phyloP scores from a whole-genome alignment of 805 yeast genomes.

The Candida khao-thaluensis region DNA sequence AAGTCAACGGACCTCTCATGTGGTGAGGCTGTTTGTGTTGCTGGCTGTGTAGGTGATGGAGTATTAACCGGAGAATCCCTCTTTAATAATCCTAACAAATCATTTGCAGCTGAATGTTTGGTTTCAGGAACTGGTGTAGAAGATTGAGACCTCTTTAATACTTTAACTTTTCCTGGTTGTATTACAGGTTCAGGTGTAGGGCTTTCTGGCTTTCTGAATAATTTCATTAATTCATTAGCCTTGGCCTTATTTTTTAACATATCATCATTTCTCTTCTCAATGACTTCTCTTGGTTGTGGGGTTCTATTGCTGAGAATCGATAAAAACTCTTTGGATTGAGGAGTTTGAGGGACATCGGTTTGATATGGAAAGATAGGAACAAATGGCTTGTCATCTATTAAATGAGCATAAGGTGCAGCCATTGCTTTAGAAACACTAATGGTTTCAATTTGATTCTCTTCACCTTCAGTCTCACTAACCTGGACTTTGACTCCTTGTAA shows the following conservation, averaged over 20 bases:
- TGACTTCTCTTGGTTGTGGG: slow-evolving; percentile 2
- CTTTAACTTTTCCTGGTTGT: slow-evolving; percentile 25
- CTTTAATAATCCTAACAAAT: slow-evolving; percentile 18
- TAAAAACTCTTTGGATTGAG: slow-evolving; percentile 43
- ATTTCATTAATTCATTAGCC: slow-evolving; percentile 30
- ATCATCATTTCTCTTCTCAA: slow-evolving; percentile 13
- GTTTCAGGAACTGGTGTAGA: slow-evolving; percentile 1
- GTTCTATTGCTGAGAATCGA: slow-evolving; percentile 37
- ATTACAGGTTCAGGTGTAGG: slow-evolving; percentile 3
- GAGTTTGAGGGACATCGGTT: slow-evolving; percentile 18
- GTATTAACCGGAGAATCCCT: slow-evolving; percentile 1
- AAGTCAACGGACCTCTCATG: slow-evolving; percentile 3
- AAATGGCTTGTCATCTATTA: slow-evolving; percentile 16
- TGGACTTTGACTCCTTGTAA: slow-evolving; percentile 38
- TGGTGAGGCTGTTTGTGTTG: neutral
- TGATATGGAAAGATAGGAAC: slow-evolving; percentile 30
- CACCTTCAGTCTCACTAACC: slow-evolving; percentile 6
- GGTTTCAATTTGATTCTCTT: slow-evolving; percentile 5
- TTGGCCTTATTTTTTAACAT: slow-evolving; percentile 27
- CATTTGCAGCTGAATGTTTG: slow-evolving; percentile 16
- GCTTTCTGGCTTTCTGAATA: slow-evolving; percentile 22
- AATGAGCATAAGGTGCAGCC: slow-evolving; percentile 18
- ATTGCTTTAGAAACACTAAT: slow-evolving; percentile 17
- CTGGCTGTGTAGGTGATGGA: no score
- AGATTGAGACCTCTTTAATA: slow-evolving; percentile 28